phyloP scores from a whole-genome alignment of 2,329 filamentous ascomycete genomes.

The Pyrenophora seminiperda region DNA sequence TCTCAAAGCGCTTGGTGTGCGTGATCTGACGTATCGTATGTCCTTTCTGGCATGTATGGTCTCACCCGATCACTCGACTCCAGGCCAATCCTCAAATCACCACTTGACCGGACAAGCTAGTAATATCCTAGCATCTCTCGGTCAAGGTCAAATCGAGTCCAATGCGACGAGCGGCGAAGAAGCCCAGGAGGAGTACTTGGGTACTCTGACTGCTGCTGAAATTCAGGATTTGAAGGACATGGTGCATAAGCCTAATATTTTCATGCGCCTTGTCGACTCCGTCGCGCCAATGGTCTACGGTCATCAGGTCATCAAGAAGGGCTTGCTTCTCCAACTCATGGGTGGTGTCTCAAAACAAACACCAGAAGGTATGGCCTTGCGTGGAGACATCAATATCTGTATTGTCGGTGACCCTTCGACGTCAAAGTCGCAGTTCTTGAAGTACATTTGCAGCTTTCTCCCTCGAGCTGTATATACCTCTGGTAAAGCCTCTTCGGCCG shows the following conservation, averaged over 20 bases:
- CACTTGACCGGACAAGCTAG: conserved; percentile 73
- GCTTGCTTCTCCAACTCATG: conserved; percentile 89
- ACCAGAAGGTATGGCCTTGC: conserved; percentile 89
- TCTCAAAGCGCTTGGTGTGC: conserved; percentile 88
- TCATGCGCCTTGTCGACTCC: conserved; percentile 87
- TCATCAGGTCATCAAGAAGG: conserved; percentile 97
- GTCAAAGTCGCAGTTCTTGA: conserved; percentile 96
- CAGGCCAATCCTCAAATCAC: conserved; percentile 74
- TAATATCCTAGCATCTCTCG: conserved; percentile 84
- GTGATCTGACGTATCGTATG: conserved; percentile 91
- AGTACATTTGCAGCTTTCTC: conserved; percentile 97
- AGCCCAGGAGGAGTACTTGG: conserved; percentile 84
- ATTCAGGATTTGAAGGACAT: conserved; percentile 90
- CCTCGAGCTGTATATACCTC: conserved; percentile 96
- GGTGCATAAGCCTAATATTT: conserved; percentile 96
- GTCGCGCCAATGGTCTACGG: conserved; percentile 97
- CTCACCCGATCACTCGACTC: conserved; percentile 80
- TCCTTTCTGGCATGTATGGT: conserved; percentile 99
- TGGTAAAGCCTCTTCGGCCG: conserved; percentile 94
- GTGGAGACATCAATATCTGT: conserved; percentile 98
- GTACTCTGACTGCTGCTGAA: conserved; percentile 82
- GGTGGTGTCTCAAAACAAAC: conserved; percentile 94
- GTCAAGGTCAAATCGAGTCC: conserved; percentile 71
- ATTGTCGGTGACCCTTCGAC: conserved; percentile 97
- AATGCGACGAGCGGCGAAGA: conserved; percentile 71